A percentile compares a stretch with the other conserved stretches of the same genome.
These are phyloP conservation scores for Colletotrichum tamarilloi DNA, from an alignment of 2,329 filamentous ascomycete species.

Conservation along the genomic window DNA sequence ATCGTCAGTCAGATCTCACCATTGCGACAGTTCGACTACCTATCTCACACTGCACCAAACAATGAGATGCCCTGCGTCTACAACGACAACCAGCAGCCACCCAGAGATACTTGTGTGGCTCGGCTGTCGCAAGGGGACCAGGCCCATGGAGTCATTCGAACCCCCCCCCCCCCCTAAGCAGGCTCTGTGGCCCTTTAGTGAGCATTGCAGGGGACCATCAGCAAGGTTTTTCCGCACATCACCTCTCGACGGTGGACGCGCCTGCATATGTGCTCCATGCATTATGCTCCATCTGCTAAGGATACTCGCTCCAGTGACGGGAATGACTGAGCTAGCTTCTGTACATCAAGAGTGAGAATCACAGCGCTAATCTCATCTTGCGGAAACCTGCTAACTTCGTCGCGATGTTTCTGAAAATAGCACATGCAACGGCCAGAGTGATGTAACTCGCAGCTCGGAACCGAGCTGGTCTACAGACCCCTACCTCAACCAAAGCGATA, in stretches of 20 bases:
- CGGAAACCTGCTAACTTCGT: background rate
- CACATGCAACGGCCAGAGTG: background rate
- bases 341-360: no score
- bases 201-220: background rate
- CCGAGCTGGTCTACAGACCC: background rate
- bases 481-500: background rate
- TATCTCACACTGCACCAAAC: background rate
- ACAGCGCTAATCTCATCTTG: background rate
- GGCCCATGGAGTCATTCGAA: background rate
- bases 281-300: background rate
- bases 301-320: background rate
- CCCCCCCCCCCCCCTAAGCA: background rate
- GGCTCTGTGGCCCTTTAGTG: conserved; percentile 9
- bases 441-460: background rate
- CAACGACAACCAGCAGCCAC: background rate
- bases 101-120: background rate
- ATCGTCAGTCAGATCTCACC: conserved; percentile 7
- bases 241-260: background rate
- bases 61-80: background rate
- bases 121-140: background rate
- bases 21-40: background rate
- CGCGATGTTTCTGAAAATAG: conserved; percentile 2
- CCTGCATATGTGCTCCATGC: background rate
- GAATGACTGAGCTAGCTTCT: background rate
- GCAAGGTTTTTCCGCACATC: conserved; percentile 10